Conservation (phyloP, 805 yeast genomes). For the Metschnikowia peoriensis region DNA sequence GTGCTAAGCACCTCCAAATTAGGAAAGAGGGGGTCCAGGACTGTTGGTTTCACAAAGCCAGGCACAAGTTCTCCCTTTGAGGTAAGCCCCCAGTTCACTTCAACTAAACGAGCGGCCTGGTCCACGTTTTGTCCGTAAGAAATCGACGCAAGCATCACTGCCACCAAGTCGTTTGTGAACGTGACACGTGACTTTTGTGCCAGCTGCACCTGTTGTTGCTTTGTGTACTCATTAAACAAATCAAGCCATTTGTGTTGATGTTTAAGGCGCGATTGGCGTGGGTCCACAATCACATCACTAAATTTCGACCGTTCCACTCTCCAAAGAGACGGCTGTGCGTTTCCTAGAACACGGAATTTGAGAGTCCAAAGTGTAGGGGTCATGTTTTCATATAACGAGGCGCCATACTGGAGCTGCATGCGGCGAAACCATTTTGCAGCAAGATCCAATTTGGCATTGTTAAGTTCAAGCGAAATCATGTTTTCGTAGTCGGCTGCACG, state of each 20-base stretch:
- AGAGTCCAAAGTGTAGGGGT: slow-evolving; percentile 36
- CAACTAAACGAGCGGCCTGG: slow-evolving; percentile 25
- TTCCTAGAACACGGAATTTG: slow-evolving; percentile 30
- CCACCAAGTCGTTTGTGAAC: slow-evolving; percentile 24
- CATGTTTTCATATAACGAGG: slow-evolving; percentile 19
- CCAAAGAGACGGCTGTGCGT: slow-evolving; percentile 37
- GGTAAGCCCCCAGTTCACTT: slow-evolving; percentile 32
- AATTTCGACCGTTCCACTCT: slow-evolving; percentile 21
- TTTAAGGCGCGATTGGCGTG: slow-evolving; percentile 21
- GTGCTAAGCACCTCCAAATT: slow-evolving; percentile 25
- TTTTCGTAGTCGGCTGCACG: slow-evolving; percentile 35
- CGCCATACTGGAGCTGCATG: slow-evolving; percentile 25
- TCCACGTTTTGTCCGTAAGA: slow-evolving; percentile 26
- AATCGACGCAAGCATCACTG: slow-evolving; percentile 32
- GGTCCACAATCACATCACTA: slow-evolving; percentile 17
- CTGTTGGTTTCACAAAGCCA: slow-evolving; percentile 4
- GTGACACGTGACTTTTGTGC: slow-evolving; percentile 1
- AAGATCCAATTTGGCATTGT: slow-evolving; percentile 37
- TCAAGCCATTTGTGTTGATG: slow-evolving; percentile 21
- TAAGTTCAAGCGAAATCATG: slow-evolving; percentile 33
- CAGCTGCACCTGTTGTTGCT: slow-evolving; percentile 11
- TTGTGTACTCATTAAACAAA: slow-evolving; percentile 25
- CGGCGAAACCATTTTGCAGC: slow-evolving; percentile 39
- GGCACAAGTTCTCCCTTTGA: slow-evolving; percentile 21
- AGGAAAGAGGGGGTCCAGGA: slow-evolving; percentile 24